phyloP scores from a whole-genome alignment of 495 filamentous ascomycete species.

The Schizothecium vesticola region DNA sequence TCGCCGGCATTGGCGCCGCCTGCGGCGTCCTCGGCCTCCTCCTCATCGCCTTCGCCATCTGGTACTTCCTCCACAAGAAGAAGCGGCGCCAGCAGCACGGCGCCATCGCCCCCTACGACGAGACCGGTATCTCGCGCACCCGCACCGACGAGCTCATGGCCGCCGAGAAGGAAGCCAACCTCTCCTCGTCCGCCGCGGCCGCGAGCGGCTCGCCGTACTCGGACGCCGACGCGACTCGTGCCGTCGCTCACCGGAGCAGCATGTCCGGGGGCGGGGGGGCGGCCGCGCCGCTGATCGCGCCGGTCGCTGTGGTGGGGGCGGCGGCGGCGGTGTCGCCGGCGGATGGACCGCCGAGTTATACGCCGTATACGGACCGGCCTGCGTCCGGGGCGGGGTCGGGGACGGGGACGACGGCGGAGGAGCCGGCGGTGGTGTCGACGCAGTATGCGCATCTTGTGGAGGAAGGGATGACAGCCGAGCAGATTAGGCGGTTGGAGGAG shows the following conservation, averaged over 20 bases:
- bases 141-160: conserved; percentile 32
- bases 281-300: neutral
- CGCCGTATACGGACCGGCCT: conserved; percentile 34
- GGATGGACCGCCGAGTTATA: conserved; percentile 20
- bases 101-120: conserved; percentile 13
- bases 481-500: conserved; percentile 43
- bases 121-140: conserved; percentile 13
- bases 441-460: conserved; percentile 44
- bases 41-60: conserved; percentile 28
- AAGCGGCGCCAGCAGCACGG: conserved; percentile 5
- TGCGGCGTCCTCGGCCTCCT: conserved; percentile 30
- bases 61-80: conserved; percentile 34
- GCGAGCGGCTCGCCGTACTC: conserved; percentile 33
- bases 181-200: conserved; percentile 15
- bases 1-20: conserved; percentile 41
- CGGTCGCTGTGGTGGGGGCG: neutral
- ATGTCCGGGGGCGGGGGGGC: neutral
- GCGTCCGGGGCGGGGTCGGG: conserved; percentile 10
- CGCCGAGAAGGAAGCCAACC: conserved; percentile 35
- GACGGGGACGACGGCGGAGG: conserved; percentile 3
- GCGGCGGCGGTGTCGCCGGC: neutral
- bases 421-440: conserved; percentile 14
- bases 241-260: neutral
- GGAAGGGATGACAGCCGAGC: conserved; percentile 47
- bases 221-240: conserved; percentile 25